Evolutionary conservation across 2,329 filamentous ascomycete genomes (phyloP), one percentile per base, ranked within the genome.

Genomic region (Byssochlamys sp.): DNA sequence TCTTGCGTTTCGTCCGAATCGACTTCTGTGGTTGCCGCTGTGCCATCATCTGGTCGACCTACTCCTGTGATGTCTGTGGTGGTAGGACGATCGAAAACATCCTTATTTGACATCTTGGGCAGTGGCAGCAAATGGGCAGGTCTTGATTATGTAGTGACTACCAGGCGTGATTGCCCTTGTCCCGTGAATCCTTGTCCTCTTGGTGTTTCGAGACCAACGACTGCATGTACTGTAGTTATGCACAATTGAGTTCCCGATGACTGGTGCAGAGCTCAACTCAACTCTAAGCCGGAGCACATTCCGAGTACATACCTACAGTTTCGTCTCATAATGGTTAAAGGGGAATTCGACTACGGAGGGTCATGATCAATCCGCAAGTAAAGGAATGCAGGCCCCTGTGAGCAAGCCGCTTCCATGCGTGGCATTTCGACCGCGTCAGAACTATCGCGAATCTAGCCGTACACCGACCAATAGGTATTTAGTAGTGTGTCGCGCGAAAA

Each of bases 1-100:
- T 62, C 66, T 62, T 45, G 57, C 63, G 62, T 57, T 51, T 56
- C 59, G 4, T 54, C 53, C 45, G 56, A 3, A 39, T 27, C 54
- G 33, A 53, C 45, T 19, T 58, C 35, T 26, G 45, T 26, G 14
- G 49, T 12, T 35, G 56, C 50, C 48, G 5, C n/a, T 49, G 39
- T 9, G n/a, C 52, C 10, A 12, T 59, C 51, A 57, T 59, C 39
- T 52, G 26, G 54, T 58, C 48, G 58, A 28, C 19, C 14, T 6
- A 45, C n/a, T 2, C 39, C 39, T 14, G 14, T 19, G n/a, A 45
- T 45, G 35, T 39, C 35, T 5, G 35, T 39, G 14, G 35, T 39
- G 5, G 39, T 45, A 24, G 39, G 39, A 45, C 33, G 26, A 35
- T 27, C 29, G 6, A 54, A 28, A 45, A 27, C 14, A 54, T 28